A percentile compares a stretch with the other conserved stretches of the same genome.
These are phyloP conservation scores for Bretschneidera sinensis DNA, from an alignment of 345 rosid genomes.

Conservation along the genomic window DNA sequence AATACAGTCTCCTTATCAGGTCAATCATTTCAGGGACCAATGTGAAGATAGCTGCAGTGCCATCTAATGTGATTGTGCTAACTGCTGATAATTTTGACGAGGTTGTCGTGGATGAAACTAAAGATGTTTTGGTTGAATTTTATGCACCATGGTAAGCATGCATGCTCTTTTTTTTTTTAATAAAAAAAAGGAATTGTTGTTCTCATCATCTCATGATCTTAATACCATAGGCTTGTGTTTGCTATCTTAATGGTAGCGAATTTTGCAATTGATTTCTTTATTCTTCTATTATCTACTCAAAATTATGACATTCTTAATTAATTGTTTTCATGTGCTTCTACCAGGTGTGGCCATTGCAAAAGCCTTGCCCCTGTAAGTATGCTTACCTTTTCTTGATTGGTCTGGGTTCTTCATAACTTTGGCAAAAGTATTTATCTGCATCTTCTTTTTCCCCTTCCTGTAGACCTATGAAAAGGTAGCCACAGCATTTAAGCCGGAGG, in stretches of 20 bases:
- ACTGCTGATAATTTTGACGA: slow-evolving; percentile 71
- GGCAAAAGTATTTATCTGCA: slow-evolving; percentile 5
- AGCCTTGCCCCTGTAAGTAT: slow-evolving; percentile 87
- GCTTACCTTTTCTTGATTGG: background rate
- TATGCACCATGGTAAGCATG: slow-evolving; percentile 90
- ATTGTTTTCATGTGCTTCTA: slow-evolving; percentile 17
- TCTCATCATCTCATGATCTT: too few species aligned
- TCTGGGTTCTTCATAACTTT: background rate
- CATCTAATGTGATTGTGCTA: slow-evolving; percentile 73
- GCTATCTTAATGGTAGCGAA: background rate
- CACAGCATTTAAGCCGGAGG: slow-evolving; percentile 67
- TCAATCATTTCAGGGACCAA: slow-evolving; percentile 56
- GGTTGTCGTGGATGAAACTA: slow-evolving; percentile 75
- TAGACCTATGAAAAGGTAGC: slow-evolving; percentile 94
- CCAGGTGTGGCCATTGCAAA: slow-evolving; percentile 99
- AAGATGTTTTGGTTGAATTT: slow-evolving; percentile 95
- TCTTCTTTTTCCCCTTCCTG: slow-evolving; percentile 5
- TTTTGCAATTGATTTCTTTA: too few species aligned
- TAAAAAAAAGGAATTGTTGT: too few species aligned
- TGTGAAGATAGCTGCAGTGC: slow-evolving; percentile 74
- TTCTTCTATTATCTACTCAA: too few species aligned
- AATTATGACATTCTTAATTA: background rate
- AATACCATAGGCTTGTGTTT: background rate
- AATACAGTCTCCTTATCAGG: background rate
- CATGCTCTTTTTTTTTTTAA: background rate